These are phyloP conservation scores for Phytophthora citricola DNA, from an alignment of 352 stramenopile genomes.

Conservation along the genomic window DNA sequence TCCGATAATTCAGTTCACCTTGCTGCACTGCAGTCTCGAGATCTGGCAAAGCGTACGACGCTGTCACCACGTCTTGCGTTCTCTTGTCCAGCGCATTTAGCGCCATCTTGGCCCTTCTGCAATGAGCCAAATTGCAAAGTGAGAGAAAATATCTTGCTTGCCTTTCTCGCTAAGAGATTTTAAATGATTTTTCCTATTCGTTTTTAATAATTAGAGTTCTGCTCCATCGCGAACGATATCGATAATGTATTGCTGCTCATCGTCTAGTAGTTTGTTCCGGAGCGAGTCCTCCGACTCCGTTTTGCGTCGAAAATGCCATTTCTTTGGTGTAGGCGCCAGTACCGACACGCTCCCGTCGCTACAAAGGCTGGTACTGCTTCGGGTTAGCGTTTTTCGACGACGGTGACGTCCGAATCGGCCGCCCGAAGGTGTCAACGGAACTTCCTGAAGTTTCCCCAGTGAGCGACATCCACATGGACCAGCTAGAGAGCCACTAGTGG, in stretches of 20 bases:
- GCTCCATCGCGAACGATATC: slow-evolving; percentile 7
- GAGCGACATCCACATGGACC: slow-evolving; percentile 17
- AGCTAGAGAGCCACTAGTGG: slow-evolving; percentile 7
- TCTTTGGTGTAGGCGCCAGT: slow-evolving; percentile 10
- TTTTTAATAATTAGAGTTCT: slow-evolving; percentile 4
- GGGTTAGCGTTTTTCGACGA: slow-evolving; percentile 4
- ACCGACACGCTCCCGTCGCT: slow-evolving; percentile 14
- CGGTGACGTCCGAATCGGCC: slow-evolving; percentile 9
- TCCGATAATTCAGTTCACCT: slow-evolving; percentile 39
- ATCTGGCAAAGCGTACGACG: slow-evolving; percentile 66
- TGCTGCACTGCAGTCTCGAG: slow-evolving; percentile 69
- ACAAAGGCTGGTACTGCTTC: slow-evolving; percentile 19
- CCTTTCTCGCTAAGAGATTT: slow-evolving; percentile 30
- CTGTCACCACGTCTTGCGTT: slow-evolving; percentile 55
- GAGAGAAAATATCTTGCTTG: slow-evolving; percentile 10
- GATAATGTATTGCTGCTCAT: slow-evolving; percentile 10
- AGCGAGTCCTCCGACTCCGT: slow-evolving; percentile 9
- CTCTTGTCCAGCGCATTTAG: slow-evolving; percentile 41
- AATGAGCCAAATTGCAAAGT: slow-evolving; percentile 18
- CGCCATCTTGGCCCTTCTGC: slow-evolving; percentile 19
- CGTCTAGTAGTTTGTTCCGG: slow-evolving; percentile 22
- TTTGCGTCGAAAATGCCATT: slow-evolving; percentile 19
- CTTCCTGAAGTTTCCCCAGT: slow-evolving; percentile 14
- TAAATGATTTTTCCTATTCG: slow-evolving; percentile 7
- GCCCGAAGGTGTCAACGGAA: slow-evolving; percentile 11